These are phyloP conservation scores for Clonostachys sp. DNA, from an alignment of 2,329 filamentous ascomycete genomes.

Conservation along the genomic window DNA sequence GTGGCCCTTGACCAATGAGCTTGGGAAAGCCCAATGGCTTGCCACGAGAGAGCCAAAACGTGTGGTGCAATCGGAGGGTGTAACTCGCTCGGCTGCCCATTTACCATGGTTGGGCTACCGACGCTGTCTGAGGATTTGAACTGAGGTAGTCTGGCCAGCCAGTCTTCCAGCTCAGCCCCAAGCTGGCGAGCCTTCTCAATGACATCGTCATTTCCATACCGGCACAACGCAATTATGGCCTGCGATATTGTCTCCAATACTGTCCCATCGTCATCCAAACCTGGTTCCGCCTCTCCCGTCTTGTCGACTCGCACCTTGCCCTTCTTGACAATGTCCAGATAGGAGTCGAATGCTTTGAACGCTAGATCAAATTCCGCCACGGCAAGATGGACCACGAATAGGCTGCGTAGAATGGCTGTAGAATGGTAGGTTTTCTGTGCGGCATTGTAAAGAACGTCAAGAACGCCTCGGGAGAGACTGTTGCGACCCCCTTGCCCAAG, in stretches of 20 bases:
- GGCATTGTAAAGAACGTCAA: constrained; percentile 86
- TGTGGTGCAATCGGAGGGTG: constrained; percentile 48
- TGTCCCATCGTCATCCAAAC: constrained; percentile 73
- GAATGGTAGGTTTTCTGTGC: constrained; percentile 95
- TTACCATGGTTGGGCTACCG: neutral
- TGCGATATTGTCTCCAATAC: constrained; percentile 76
- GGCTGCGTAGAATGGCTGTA: constrained; percentile 75
- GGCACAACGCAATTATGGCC: constrained; percentile 75
- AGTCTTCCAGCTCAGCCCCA: constrained; percentile 66
- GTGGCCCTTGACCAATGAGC: constrained; percentile 85
- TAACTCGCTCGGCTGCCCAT: constrained; percentile 5
- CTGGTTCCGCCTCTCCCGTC: constrained; percentile 63
- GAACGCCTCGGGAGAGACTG: constrained; percentile 67
- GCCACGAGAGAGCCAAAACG: constrained; percentile 68
- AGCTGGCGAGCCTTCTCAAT: constrained; percentile 76
- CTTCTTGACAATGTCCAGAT: constrained; percentile 80
- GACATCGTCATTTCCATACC: constrained; percentile 70
- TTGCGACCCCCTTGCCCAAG: constrained; percentile 78
- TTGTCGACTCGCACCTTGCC: constrained; percentile 82
- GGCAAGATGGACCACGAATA: constrained; percentile 84
- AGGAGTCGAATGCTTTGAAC: constrained; percentile 86
- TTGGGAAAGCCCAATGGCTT: constrained; percentile 79
- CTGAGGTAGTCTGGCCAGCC: constrained; percentile 59
- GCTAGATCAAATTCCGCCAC: constrained; percentile 90
- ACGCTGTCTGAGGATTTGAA: constrained; percentile 16